Evolutionary conservation across 176 grass and related monocot genomes (phyloP).

Genomic region (Aechmea fasciata): DNA sequence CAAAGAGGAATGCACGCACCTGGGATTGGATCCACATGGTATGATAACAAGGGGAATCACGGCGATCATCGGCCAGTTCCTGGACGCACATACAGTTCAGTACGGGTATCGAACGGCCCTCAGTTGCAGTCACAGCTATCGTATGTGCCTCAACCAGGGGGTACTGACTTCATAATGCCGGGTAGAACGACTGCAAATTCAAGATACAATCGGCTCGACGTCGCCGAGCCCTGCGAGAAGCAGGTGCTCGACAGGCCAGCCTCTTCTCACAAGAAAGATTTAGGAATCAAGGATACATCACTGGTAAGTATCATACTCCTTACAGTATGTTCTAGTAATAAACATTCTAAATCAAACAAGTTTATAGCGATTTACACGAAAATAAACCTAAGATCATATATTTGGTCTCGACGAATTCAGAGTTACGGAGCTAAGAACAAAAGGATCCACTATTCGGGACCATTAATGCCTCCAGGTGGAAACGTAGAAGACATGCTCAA

Average conservation of each 20-base stretch:
- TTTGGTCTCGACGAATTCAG: conserved; percentile 23
- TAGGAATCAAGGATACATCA: conserved; percentile 22
- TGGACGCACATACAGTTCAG: conserved; percentile 42
- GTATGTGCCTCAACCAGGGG: conserved; percentile 26
- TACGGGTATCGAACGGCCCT: conserved; percentile 36
- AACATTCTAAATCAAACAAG: too few relatives aligned
- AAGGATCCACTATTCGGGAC: conserved; percentile 46
- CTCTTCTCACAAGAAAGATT: conserved; percentile 45
- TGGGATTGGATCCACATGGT: conserved; percentile 65
- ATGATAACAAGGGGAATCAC: conserved; percentile 17
- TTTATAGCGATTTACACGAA: too few relatives aligned
- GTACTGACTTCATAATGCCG: conserved; percentile 35
- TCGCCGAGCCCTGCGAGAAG: conserved; percentile 30
- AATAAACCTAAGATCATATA: not conserved
- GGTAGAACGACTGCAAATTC: not conserved
- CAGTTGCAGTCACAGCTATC: conserved; percentile 22
- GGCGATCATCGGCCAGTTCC: conserved; percentile 20
- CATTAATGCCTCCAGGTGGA: conserved; percentile 42
- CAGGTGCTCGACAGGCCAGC: conserved; percentile 22
- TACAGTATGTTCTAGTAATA: not conserved
- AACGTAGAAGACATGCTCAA: conserved; percentile 64
- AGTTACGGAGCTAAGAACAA: conserved; percentile 27
- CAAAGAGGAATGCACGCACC: conserved; percentile 30
- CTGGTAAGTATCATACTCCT: not conserved
- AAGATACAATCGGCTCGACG: conserved; percentile 27